phyloP scores from a whole-genome alignment of 1,284 basidiomycete species.

The Takashimella tepidaria region DNA sequence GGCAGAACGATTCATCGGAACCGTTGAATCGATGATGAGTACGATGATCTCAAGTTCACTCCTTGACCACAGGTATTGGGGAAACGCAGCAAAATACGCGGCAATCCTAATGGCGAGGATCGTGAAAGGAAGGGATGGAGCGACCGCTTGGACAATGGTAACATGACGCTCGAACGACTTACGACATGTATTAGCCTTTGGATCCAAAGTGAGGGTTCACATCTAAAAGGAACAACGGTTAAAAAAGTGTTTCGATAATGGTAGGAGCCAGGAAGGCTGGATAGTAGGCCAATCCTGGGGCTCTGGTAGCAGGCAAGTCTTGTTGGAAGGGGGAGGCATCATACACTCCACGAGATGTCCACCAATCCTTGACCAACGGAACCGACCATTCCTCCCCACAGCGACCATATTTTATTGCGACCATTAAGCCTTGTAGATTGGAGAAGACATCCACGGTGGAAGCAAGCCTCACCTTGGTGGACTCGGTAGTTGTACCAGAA shows the following conservation, averaged over 20 bases:
- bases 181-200: neutral
- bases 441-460: too few species aligned
- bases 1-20: slow-evolving; percentile 30
- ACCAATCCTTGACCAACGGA: too few species aligned
- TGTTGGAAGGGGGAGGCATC: neutral
- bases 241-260: neutral
- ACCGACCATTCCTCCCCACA: too few species aligned
- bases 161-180: neutral
- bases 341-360: too few species aligned
- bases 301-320: neutral
- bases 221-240: neutral
- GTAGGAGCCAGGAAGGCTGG: neutral
- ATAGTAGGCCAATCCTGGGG: neutral
- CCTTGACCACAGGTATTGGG: neutral
- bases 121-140: neutral
- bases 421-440: too few species aligned
- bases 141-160: neutral
- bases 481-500: too few species aligned
- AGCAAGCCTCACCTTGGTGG: too few species aligned
- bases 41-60: neutral
- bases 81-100: neutral
- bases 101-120: neutral
- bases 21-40: slow-evolving; percentile 18
- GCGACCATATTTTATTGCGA: too few species aligned
- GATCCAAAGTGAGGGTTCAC: neutral